These are phyloP conservation scores for Naganishia vishniacii DNA, from an alignment of 768 basidiomycete species.

Conservation along the genomic window DNA sequence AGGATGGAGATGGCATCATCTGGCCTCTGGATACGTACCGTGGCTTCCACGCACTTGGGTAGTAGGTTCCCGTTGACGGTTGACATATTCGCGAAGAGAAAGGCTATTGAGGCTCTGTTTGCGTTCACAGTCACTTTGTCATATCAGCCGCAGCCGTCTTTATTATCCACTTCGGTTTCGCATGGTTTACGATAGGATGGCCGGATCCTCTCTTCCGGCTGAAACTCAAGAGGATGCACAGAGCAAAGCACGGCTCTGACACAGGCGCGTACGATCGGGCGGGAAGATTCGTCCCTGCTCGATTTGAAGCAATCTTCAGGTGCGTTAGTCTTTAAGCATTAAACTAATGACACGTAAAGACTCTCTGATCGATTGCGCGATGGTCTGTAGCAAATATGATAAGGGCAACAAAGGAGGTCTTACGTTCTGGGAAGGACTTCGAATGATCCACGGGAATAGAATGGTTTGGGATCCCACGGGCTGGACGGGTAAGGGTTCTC, in stretches of 20 bases:
- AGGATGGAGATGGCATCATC: conserved; percentile 52
- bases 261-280: conserved; percentile 52
- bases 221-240: conserved; percentile 48
- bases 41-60: conserved; percentile 52
- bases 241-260: conserved; percentile 53
- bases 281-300: conserved; percentile 51
- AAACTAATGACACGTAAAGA: background rate
- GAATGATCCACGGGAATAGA: conserved; percentile 46
- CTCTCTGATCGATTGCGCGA: background rate
- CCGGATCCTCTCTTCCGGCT: conserved; percentile 53
- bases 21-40: conserved; percentile 53
- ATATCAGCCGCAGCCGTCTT: background rate
- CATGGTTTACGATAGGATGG: conserved; percentile 46
- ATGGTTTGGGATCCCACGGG: conserved; percentile 45
- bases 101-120: no score
- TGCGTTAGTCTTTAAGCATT: background rate
- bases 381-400: conserved; percentile 20
- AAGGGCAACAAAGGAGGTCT: conserved; percentile 29
- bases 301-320: conserved; percentile 53
- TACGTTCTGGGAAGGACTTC: conserved; percentile 31
- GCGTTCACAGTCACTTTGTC: background rate
- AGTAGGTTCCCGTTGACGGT: conserved; percentile 45
- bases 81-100: background rate
- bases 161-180: conserved; percentile 48
- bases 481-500: conserved; percentile 28